Percentiles rank a stretch among this genome's conserved stretches.
These are phyloP conservation scores for Cucurbita argyrosperma DNA, from an alignment of 306 rosid species.

Conservation along the genomic window DNA sequence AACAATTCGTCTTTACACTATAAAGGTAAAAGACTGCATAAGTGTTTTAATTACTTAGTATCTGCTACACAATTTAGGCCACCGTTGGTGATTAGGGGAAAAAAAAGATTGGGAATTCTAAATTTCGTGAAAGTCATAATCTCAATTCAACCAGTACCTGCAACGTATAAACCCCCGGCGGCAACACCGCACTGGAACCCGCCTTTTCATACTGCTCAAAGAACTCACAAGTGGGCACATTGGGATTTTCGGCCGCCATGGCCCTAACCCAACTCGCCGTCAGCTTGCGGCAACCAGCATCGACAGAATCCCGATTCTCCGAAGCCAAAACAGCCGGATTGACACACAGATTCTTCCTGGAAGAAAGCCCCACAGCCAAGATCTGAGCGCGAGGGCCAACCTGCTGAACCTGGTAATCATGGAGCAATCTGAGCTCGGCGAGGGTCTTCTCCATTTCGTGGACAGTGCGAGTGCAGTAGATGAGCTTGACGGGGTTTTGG, in stretches of 20 bases:
- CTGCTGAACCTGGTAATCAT: conserved; percentile 41
- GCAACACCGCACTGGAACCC: conserved; percentile 50
- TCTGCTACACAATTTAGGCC: not conserved
- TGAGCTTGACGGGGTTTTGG: conserved; percentile 55
- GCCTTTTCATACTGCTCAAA: conserved; percentile 71
- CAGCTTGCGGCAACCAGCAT: conserved; percentile 70
- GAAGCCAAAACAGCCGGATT: conserved; percentile 40
- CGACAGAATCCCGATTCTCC: conserved; percentile 73
- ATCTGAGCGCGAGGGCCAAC: conserved; percentile 50
- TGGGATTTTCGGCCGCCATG: conserved; percentile 49
- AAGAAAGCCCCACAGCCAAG: conserved; percentile 65
- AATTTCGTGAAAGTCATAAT: not conserved
- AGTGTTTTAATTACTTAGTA: not conserved
- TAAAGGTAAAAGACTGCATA: not conserved
- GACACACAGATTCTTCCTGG: conserved; percentile 75
- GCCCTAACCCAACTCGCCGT: conserved; percentile 87
- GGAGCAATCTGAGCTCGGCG: conserved; percentile 65
- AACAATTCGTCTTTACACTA: not conserved
- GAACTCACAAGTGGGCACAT: conserved; percentile 47
- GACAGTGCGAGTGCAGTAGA: conserved; percentile 90
- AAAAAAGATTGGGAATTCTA: no score
- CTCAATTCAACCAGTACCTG: conserved; percentile 30
- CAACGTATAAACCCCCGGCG: conserved; percentile 78
- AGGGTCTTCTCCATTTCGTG: conserved; percentile 98
- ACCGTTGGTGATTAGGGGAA: not conserved